These are phyloP conservation scores for Kodamaea derodonti DNA, from an alignment of 1,139 yeast genomes.

Conservation along the genomic window DNA sequence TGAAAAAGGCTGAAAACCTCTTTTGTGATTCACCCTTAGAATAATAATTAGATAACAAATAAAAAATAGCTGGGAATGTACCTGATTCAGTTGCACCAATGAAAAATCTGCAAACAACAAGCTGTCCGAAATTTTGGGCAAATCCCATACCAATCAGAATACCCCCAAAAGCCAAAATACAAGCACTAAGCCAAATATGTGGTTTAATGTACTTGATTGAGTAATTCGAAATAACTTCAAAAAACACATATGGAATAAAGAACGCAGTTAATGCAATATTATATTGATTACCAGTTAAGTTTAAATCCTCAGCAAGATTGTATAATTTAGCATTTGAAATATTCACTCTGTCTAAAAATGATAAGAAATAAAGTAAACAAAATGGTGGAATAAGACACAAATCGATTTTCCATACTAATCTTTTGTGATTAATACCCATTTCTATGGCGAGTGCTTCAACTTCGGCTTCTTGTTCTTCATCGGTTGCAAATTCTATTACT, in stretches of 20 bases:
- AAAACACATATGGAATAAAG: conserved; percentile 66
- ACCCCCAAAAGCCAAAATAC: conserved; percentile 60
- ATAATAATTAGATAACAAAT: conserved; percentile 55
- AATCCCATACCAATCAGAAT: conserved; percentile 66
- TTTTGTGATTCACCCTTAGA: conserved; percentile 63
- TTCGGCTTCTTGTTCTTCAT: conserved; percentile 13
- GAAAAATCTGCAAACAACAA: conserved; percentile 58
- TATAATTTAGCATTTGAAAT: conserved; percentile 71
- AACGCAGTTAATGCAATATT: conserved; percentile 63
- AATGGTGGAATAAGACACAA: conserved; percentile 67
- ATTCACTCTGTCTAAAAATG: conserved; percentile 70
- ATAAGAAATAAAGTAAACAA: conserved; percentile 61
- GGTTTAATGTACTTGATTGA: conserved; percentile 58
- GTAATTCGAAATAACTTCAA: conserved; percentile 67
- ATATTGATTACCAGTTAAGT: conserved; percentile 55
- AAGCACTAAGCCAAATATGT: conserved; percentile 56
- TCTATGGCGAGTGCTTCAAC: conserved; percentile 29
- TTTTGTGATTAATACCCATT: conserved; percentile 36
- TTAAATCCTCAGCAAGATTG: conserved; percentile 53
- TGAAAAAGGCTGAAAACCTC: conserved; percentile 64
- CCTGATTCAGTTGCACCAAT: conserved; percentile 67
- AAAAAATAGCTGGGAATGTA: conserved; percentile 71
- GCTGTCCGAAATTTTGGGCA: conserved; percentile 53
- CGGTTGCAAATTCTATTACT: not conserved
- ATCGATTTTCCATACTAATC: conserved; percentile 61